phyloP scores from a whole-genome alignment of 2,329 filamentous ascomycete genomes.

The Talaromyces sp. region DNA sequence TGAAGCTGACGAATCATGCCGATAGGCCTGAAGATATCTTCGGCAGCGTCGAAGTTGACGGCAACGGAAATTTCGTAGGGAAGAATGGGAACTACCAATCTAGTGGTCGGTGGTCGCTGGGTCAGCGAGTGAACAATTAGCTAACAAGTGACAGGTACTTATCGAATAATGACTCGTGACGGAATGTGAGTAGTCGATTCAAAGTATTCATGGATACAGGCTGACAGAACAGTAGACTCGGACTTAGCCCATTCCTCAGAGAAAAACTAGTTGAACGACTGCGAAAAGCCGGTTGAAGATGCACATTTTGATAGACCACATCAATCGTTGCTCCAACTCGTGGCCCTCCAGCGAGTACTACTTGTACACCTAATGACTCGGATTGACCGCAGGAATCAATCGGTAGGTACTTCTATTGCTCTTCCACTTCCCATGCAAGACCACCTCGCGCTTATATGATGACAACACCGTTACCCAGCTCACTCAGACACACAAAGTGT shows the following conservation, averaged over 20 bases:
- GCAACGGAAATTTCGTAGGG: slow-evolving; percentile 52
- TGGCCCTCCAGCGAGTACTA: not conserved
- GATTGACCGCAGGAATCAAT: not conserved
- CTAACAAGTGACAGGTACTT: slow-evolving; percentile 43
- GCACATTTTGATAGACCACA: not conserved
- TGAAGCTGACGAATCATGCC: not conserved
- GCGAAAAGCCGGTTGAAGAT: slow-evolving; percentile 23
- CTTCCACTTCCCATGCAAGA: not conserved
- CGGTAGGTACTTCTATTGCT: not conserved
- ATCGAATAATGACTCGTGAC: slow-evolving; percentile 55
- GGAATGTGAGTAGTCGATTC: slow-evolving; percentile 46
- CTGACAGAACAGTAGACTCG: slow-evolving; percentile 40
- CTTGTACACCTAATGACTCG: not conserved
- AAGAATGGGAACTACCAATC: slow-evolving; percentile 55
- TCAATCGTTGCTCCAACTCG: not conserved
- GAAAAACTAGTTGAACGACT: slow-evolving; percentile 47
- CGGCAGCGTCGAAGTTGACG: slow-evolving; percentile 59
- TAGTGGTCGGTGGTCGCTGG: slow-evolving; percentile 42
- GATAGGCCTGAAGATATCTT: slow-evolving; percentile 60
- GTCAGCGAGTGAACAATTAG: not conserved
- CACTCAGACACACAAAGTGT: slow-evolving; percentile 16
- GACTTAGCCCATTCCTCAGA: slow-evolving; percentile 45
- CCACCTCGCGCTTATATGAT: slow-evolving; percentile 5
- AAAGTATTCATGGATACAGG: slow-evolving; percentile 33
- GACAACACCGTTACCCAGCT: slow-evolving; percentile 17